Base-by-base conservation (phyloP, 768 basidiomycete species). In the Mycena filopes region DNA sequence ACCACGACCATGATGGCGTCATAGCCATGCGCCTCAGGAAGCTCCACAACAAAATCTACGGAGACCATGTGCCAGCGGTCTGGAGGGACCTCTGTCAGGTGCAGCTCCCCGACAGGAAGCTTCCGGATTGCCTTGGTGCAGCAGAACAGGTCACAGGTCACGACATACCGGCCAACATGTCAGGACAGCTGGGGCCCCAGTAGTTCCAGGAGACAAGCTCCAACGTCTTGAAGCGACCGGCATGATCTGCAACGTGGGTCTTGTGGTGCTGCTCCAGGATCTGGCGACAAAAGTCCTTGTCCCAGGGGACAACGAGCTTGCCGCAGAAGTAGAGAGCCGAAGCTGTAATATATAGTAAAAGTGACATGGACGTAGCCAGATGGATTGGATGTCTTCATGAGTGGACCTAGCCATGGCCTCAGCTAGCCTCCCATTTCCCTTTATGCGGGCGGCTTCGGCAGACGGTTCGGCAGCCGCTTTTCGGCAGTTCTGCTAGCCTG, bases 141-240 rank as follows among this genome's bases (percentile, higher is more conserved):
- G 23, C 33, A 49, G 20, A 25, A 57, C 41, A 57, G 25, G 55
- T 57, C 42, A 28, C 55, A 57, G 5, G 53, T 49, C 18, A 60
- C 51, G 42, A 33, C 70, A 73, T 72, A 75, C 38, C 40, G 42
- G 28, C 63, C 42, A 31, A 73, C 51, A 53, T 67, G 72, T 1
- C 59, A 49, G 4, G 70, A 72, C 72, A 74, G 65, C 58, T 70
- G 65, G 2, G 69, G 70, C 73, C 69, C 63, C 64, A 71, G 48
- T 71, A 73, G 49, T 70, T 71, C n/a, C 63, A 36, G 15, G 64
- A 70, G 9, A 73, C 56, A 7, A 73, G 63, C 49, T 67, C 67
- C 20, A 67, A 31, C 9, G 61, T 67, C 49, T 67, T 70, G 41
- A 42, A 42, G 41, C 41, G 41, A 42, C 41, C 41, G 15, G 41